A percentile compares a stretch with the other conserved stretches of the same genome.
Evolutionary conservation across 1,284 basidiomycete species (phyloP).

Genomic region (Leccinum angustisporum): DNA sequence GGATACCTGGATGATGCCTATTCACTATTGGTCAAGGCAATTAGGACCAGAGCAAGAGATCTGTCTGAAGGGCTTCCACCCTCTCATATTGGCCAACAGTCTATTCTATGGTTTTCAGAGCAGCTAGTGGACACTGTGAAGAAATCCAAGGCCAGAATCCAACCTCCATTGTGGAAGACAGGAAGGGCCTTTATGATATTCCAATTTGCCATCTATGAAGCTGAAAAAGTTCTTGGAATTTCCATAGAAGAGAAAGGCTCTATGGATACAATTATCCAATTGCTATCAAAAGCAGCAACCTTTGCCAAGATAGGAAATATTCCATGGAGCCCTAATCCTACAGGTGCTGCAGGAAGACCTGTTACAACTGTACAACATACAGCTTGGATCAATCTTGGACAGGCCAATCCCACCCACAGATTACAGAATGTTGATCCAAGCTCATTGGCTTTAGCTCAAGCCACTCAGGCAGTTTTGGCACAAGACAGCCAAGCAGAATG

Average conservation of each 20-base stretch:
- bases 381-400: background rate
- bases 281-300: background rate
- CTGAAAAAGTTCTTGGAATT: background rate
- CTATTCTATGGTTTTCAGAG: background rate
- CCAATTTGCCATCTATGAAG: background rate
- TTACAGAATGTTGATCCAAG: background rate
- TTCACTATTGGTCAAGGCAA: background rate
- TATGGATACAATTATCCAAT: background rate
- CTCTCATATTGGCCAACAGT: background rate
- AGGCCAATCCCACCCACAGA: background rate
- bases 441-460: background rate
- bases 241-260: background rate
- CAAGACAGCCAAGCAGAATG: background rate
- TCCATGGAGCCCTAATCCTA: background rate
- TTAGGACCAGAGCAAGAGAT: background rate
- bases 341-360: background rate
- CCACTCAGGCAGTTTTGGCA: background rate
- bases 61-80: background rate
- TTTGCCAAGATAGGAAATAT: background rate
- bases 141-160: background rate
- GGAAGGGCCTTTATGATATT: background rate
- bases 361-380: background rate
- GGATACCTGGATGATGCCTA: background rate
- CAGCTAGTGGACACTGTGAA: background rate
- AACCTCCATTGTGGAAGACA: background rate